Evolutionary conservation across 805 yeast species (phyloP).

Genomic region (Schwanniomyces vanrijiae): DNA sequence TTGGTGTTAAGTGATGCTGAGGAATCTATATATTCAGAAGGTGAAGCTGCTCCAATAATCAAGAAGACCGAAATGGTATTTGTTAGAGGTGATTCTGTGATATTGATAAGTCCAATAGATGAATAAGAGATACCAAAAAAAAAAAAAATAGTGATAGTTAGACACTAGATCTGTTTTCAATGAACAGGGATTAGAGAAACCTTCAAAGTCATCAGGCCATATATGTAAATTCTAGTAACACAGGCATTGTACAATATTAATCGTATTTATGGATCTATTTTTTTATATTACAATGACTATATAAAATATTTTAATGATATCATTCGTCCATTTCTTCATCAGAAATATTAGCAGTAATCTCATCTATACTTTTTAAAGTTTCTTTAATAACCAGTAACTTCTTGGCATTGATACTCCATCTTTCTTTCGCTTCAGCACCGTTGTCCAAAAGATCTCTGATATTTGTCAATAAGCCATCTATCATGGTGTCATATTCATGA

Average conservation of each 20-base stretch:
- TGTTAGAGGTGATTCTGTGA: constrained; percentile 97
- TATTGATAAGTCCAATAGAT: constrained; percentile 59
- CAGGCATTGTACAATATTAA: constrained; percentile 1
- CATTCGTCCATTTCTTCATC: constrained; percentile 13
- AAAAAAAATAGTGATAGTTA: not conserved
- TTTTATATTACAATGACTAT: not conserved
- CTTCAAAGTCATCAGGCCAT: not conserved
- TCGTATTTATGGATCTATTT: constrained; percentile 1
- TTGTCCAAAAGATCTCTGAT: constrained; percentile 29
- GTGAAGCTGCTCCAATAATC: constrained; percentile 43
- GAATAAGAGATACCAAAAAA: constrained; percentile 7
- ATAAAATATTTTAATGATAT: constrained; percentile 2
- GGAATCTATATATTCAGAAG: constrained; percentile 70
- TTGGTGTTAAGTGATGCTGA: constrained; percentile 90
- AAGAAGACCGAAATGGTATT: constrained; percentile 85
- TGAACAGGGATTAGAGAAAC: not conserved
- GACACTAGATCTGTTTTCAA: not conserved
- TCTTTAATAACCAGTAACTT: constrained; percentile 28
- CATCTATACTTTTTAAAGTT: constrained; percentile 13
- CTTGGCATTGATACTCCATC: constrained; percentile 36
- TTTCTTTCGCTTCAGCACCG: constrained; percentile 30
- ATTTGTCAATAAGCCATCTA: constrained; percentile 20
- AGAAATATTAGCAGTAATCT: not conserved
- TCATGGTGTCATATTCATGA: constrained; percentile 33
- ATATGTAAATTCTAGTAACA: not conserved